Evolutionary conservation across 306 rosid species (phyloP).

Genomic region (Pueraria montana): DNA sequence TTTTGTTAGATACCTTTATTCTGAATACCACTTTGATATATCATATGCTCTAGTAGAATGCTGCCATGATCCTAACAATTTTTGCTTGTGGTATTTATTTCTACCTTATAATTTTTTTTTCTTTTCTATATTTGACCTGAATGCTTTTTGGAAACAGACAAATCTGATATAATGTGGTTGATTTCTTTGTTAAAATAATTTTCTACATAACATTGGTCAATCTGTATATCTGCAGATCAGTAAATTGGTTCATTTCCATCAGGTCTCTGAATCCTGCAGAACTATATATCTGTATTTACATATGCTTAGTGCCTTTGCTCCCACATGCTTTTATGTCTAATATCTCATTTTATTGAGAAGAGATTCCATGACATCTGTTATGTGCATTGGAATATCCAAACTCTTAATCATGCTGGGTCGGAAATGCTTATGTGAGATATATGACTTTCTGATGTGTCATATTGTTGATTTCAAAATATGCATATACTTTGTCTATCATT

Average conservation of each 20-base stretch:
- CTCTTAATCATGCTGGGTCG: slow-evolving; percentile 2
- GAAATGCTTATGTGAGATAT: slow-evolving; percentile 26
- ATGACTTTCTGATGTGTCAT: slow-evolving; percentile 14
- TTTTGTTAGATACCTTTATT: slow-evolving; percentile 10
- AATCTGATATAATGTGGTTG: slow-evolving; percentile 17
- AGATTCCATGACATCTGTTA: slow-evolving; percentile 24
- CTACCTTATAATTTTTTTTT: neutral
- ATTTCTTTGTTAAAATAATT: slow-evolving; percentile 35
- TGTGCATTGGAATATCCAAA: slow-evolving; percentile 14
- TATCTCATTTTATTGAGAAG: slow-evolving; percentile 21
- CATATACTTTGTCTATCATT: slow-evolving; percentile 15
- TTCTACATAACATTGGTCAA: slow-evolving; percentile 22
- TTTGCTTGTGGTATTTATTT: slow-evolving; percentile 31
- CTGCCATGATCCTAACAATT: neutral
- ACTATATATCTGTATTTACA: slow-evolving; percentile 7
- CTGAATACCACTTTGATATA: slow-evolving; percentile 19
- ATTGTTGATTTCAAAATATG: slow-evolving; percentile 11
- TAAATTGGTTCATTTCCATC: slow-evolving; percentile 28
- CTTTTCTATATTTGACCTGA: slow-evolving; percentile 3
- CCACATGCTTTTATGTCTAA: slow-evolving; percentile 25
- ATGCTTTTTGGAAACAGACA: slow-evolving; percentile 25
- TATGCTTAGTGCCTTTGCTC: neutral
- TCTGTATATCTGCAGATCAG: slow-evolving; percentile 38
- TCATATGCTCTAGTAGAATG: neutral
- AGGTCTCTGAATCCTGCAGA: slow-evolving; percentile 18